Evolutionary conservation across 2,329 filamentous ascomycete genomes (phyloP), one percentile per base, ranked within the genome.

Genomic region (Ploettnerulaceae sp.): DNA sequence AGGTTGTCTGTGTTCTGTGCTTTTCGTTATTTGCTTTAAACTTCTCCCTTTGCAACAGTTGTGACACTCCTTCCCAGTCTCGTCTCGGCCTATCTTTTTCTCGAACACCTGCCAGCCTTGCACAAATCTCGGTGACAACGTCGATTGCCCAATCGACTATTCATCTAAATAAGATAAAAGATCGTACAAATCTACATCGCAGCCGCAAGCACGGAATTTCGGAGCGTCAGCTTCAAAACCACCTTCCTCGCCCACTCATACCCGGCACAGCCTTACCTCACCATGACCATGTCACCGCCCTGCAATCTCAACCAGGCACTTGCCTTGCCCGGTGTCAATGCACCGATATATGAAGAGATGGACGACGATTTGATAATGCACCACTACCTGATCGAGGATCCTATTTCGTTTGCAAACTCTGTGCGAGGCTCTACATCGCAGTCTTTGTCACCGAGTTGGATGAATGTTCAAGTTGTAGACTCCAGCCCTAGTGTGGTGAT

Each of bases 401-500:
- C 5, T 2, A 4, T 15, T 3, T 14, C 29, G 6, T 4, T 21
- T 14, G 24, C 18, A 24, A 20, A 11, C n/a, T 11, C 28, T 5
- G 9, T 24, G 26, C 25, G n/a, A 22, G 21, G 29, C 4, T 34
- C 29, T 9, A 18, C 22, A 9, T 8, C 41, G n/a, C 41, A 26
- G 8, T 44, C 41, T 9, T 11, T 15, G 7, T 28, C 31, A 9
- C 8, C 5, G 3, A 36, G 31, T 31, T 35, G 41, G 41, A 14
- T 17, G 29, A 6, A 42, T 18, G 2, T 44, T 15, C 4, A 44
- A 7, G 3, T 44, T 15, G 41, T 8, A 4, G 15, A 28, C 1
- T 22, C 14, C 31, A 44, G 42, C 20, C 36, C 42, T 3, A 48
- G 41, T 46, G 38, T 39, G 1, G 8, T 32, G 4, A 38, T 35